Evolutionary conservation across 306 rosid genomes (phyloP).

Genomic region (Phaseolus lunatus): DNA sequence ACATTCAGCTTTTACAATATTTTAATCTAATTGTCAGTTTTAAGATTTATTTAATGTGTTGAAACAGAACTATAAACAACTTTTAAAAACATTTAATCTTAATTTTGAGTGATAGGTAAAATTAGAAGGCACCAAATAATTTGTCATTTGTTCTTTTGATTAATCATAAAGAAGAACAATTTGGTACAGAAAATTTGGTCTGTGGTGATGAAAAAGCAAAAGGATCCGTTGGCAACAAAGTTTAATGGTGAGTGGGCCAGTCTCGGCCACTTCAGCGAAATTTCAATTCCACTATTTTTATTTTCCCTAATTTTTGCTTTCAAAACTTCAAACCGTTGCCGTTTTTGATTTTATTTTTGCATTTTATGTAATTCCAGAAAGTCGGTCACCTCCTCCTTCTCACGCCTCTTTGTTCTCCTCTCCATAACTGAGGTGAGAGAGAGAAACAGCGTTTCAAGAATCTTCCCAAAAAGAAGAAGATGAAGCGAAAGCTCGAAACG

Average conservation of each 20-base stretch:
- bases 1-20: no score
- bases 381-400: conserved; percentile 5
- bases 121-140: no score
- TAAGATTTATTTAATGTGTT: no score
- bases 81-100: no score
- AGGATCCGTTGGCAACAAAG: conserved; percentile 33
- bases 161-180: background rate
- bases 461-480: background rate
- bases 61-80: no score
- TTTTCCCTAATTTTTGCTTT: background rate
- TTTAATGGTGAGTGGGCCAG: conserved; percentile 19
- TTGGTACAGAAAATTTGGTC: background rate
- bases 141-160: no score
- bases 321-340: conserved; percentile 31
- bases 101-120: no score
- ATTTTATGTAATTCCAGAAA: background rate
- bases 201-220: background rate
- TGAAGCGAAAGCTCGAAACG: conserved; percentile 63
- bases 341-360: conserved; percentile 5
- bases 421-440: background rate
- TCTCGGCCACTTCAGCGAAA: conserved; percentile 7
- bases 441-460: background rate
- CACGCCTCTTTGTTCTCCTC: background rate
- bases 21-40: no score
- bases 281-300: conserved; percentile 17